Evolutionary conservation across 805 yeast species (phyloP).

Genomic region (Danielia oregonensis): DNA sequence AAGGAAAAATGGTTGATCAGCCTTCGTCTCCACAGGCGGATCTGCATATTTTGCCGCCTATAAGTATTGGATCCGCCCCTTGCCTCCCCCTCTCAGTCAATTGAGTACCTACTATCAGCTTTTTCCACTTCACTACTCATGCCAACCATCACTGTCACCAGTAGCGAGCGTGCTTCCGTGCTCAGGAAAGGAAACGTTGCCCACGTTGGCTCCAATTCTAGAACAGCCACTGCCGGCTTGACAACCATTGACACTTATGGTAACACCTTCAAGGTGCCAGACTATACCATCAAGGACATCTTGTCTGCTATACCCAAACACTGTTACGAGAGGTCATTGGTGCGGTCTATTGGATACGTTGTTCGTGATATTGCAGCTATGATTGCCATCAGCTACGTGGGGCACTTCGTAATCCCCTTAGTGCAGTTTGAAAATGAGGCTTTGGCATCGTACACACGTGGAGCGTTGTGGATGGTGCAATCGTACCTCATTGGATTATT

Average conservation of each 20-base stretch:
- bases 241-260: slow-evolving; percentile 52
- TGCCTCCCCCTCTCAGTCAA: too few relatives aligned
- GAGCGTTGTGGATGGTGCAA: slow-evolving; percentile 39
- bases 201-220: slow-evolving; percentile 1
- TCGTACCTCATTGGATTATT: slow-evolving; percentile 43
- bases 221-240: slow-evolving; percentile 5
- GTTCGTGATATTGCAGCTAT: slow-evolving; percentile 48
- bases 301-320: slow-evolving; percentile 57
- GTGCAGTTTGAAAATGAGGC: slow-evolving; percentile 25
- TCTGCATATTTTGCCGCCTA: too few relatives aligned
- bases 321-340: slow-evolving; percentile 53
- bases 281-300: slow-evolving; percentile 55
- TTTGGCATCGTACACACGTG: slow-evolving; percentile 27
- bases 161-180: not conserved
- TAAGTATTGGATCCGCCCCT: too few relatives aligned
- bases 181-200: slow-evolving; percentile 1
- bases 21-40: too few relatives aligned
- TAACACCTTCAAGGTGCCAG: slow-evolving; percentile 56
- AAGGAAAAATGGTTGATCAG: too few relatives aligned
- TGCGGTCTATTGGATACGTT: slow-evolving; percentile 49
- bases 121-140: not conserved
- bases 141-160: slow-evolving; percentile 1
- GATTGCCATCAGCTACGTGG: slow-evolving; percentile 40
- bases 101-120: too few relatives aligned
- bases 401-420: slow-evolving; percentile 44